Base-by-base conservation (phyloP, 306 rosid genomes). In the Malus fusca region DNA sequence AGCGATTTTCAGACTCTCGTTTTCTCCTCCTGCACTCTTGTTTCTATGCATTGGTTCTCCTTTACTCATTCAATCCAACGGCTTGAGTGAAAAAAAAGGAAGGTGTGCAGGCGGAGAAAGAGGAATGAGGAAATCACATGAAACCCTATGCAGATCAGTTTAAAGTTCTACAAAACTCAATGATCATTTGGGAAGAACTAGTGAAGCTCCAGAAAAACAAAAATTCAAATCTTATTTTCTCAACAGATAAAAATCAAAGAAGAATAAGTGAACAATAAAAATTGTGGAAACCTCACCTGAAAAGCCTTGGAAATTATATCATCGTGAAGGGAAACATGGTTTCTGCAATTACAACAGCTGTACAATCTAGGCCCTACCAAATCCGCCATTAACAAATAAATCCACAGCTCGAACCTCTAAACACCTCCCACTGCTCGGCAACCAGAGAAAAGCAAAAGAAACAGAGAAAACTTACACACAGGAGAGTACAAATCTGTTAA, bases 271-370 rank as follows among this genome's bases (percentile, higher is more conserved):
- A n/a, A 19, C 30, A 76, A 26, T 72, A 19, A 60, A 17, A 44
- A 44, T 35, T 62, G 35, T n/a, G 33, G 43, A 33, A 69, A 79
- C 33, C 80, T 81, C 83, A 92, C 99, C 89, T 95, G 97, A 84
- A 95, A 95, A 82, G 99, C 93, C 86, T 95, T 95, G 31, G 99
- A 95, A 83, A 95, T 91, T 5, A 95, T 90, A 89, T 95, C 99
- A 85, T 95, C 97, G 23, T 95, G 99, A 78, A 92, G 86, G 11
- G 99, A 86, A 73, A 95, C 97, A 77, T 89, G 99, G 85, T 90
- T 95, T 83, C 97, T 81, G 79, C 99, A 95, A 87, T 95, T 95
- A 77, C 93, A 90, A 76, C 97, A 95, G 80, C 97, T 87, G 84
- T 95, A 95, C 82, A 92, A 79, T 77, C 99, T 90, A 75, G 99